phyloP scores from a whole-genome alignment of 2,329 filamentous ascomycete species.

The Neofusicoccum ribis region DNA sequence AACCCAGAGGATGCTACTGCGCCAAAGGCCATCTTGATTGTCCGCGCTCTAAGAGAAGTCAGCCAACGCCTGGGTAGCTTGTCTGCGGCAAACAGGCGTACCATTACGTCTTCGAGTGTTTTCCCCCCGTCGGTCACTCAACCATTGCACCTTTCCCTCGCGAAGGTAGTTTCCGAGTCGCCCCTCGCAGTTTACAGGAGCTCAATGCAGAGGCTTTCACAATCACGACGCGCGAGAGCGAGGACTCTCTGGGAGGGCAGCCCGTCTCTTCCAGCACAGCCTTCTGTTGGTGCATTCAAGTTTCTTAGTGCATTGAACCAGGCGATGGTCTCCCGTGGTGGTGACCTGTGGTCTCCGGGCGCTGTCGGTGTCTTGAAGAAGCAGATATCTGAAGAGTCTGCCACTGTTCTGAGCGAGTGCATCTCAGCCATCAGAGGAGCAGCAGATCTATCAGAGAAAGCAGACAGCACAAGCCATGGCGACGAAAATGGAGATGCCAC shows the following conservation, averaged over 20 bases:
- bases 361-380: constrained; percentile 66
- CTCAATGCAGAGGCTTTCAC: constrained; percentile 45
- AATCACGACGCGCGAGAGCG: constrained; percentile 57
- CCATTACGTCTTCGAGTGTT: constrained; percentile 28
- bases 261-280: constrained; percentile 73
- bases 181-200: constrained; percentile 47
- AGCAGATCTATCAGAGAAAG: constrained; percentile 20
- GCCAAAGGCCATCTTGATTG: constrained; percentile 59
- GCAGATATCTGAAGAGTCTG: constrained; percentile 54
- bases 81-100: constrained; percentile 30
- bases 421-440: constrained; percentile 23
- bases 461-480: constrained; percentile 3
- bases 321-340: constrained; percentile 69
- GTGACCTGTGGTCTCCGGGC: constrained; percentile 77
- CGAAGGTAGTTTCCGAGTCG: constrained; percentile 51
- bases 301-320: constrained; percentile 66
- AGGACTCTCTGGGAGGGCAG: constrained; percentile 78
- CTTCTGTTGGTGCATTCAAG: constrained; percentile 71
- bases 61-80: constrained; percentile 61
- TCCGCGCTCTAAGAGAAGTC: constrained; percentile 74
- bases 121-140: constrained; percentile 58
- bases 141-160: constrained; percentile 64
- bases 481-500: background rate
- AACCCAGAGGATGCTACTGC: constrained; percentile 41
- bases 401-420: constrained; percentile 37